Conservation (phyloP, 306 rosid species). For the Ormosia semicastrata region DNA sequence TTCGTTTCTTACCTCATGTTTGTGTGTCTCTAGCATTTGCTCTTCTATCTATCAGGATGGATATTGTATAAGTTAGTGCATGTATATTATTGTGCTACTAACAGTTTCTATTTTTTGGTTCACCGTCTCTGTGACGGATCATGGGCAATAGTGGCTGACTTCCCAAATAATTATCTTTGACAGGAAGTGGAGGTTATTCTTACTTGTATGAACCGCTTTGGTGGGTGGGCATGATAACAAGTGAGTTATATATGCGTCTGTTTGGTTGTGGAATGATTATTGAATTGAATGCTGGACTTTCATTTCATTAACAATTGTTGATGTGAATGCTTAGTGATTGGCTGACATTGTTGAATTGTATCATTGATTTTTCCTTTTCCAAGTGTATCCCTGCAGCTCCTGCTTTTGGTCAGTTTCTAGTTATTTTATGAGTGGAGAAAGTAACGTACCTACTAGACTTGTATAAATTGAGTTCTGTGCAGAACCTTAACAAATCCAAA, state of each 20-base stretch:
- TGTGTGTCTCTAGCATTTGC: no score
- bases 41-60: background rate
- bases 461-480: background rate
- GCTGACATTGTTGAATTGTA: background rate
- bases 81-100: background rate
- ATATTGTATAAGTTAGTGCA: slow-evolving; percentile 4
- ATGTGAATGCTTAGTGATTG: background rate
- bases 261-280: background rate
- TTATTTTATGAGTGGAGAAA: background rate
- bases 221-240: slow-evolving; percentile 99
- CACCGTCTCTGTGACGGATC: background rate
- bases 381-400: background rate
- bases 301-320: background rate
- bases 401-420: background rate
- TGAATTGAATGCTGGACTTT: background rate
- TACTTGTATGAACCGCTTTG: slow-evolving; percentile 98
- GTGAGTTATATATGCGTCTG: slow-evolving; percentile 55
- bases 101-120: slow-evolving; percentile 6
- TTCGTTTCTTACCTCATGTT: no score
- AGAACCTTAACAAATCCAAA: slow-evolving; percentile 20
- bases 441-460: background rate
- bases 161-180: slow-evolving; percentile 29
- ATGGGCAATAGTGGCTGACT: slow-evolving; percentile 20
- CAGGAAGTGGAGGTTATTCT: slow-evolving; percentile 98
- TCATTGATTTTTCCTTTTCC: background rate